These are phyloP conservation scores for Boletus smithii DNA, from an alignment of 1,284 basidiomycete genomes.

Conservation along the genomic window DNA sequence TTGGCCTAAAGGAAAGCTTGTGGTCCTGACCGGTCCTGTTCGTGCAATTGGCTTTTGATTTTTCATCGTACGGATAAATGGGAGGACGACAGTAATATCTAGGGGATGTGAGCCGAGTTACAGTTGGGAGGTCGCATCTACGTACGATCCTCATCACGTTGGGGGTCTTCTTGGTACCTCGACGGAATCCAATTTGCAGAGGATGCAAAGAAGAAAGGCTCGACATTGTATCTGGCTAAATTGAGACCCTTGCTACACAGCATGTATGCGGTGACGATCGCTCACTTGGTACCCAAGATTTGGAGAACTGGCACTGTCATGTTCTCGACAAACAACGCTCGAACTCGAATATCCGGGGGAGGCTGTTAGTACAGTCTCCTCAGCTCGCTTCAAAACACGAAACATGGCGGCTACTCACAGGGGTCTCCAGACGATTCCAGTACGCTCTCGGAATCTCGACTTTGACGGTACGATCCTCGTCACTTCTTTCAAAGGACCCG, in stretches of 20 bases:
- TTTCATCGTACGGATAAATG: slow-evolving; percentile 43
- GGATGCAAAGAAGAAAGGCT: slow-evolving; percentile 59
- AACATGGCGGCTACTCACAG: slow-evolving; percentile 14
- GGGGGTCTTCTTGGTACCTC: slow-evolving; percentile 47
- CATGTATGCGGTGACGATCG: not conserved
- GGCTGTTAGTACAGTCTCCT: slow-evolving; percentile 25
- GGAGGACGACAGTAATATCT: slow-evolving; percentile 50
- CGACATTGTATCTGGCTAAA: slow-evolving; percentile 35
- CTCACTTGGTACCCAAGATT: slow-evolving; percentile 50
- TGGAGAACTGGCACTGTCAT: slow-evolving; percentile 47
- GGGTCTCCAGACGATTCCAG: slow-evolving; percentile 14
- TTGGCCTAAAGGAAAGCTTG: not conserved
- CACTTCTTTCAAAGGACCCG: slow-evolving; percentile 29
- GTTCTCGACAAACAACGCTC: slow-evolving; percentile 51
- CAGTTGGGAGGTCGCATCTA: not conserved
- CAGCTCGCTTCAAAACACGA: not conserved
- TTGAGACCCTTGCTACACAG: slow-evolving; percentile 1
- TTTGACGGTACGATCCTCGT: slow-evolving; percentile 6
- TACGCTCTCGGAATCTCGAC: slow-evolving; percentile 15
- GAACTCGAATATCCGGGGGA: slow-evolving; percentile 37
- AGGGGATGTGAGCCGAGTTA: slow-evolving; percentile 2
- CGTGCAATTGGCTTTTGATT: slow-evolving; percentile 19
- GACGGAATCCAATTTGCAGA: slow-evolving; percentile 55
- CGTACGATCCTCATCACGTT: slow-evolving; percentile 45
- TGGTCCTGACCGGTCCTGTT: slow-evolving; percentile 8